Conservation (phyloP, 2,329 filamentous ascomycete species). For the Sporothrix dimorphospora region DNA sequence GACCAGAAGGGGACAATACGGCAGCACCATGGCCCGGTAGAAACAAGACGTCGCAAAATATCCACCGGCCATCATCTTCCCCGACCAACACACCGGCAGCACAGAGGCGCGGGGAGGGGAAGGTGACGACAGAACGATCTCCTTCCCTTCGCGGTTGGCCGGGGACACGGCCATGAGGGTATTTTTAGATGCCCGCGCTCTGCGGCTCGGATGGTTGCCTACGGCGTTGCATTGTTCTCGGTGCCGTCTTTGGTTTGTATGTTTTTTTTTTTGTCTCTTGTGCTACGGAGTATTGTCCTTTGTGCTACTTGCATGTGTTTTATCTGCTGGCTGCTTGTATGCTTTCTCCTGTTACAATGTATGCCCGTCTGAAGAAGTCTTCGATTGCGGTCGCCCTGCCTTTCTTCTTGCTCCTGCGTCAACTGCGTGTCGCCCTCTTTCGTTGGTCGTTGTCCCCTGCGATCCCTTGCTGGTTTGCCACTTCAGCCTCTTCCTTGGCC, state of each 20-base stretch:
- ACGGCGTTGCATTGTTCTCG: constrained; percentile 5
- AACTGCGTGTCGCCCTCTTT: not conserved
- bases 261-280: not conserved
- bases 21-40: not conserved
- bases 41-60: not conserved
- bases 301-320: not conserved
- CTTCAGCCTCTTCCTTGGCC: constrained; percentile 7
- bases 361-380: too few relatives aligned
- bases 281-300: not conserved
- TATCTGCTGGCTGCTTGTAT: not conserved
- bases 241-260: not conserved
- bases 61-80: not conserved
- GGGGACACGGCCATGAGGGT: not conserved
- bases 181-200: constrained; percentile 5
- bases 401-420: not conserved
- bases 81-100: not conserved
- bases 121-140: not conserved
- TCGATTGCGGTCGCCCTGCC: not conserved
- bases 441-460: not conserved
- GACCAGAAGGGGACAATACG: not conserved
- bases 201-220: not conserved
- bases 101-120: not conserved
- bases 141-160: not conserved
- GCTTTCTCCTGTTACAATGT: too few relatives aligned
- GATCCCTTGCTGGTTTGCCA: not conserved